Conservation (phyloP, 495 filamentous ascomycete genomes). For the Clavariopsis aquatica region DNA sequence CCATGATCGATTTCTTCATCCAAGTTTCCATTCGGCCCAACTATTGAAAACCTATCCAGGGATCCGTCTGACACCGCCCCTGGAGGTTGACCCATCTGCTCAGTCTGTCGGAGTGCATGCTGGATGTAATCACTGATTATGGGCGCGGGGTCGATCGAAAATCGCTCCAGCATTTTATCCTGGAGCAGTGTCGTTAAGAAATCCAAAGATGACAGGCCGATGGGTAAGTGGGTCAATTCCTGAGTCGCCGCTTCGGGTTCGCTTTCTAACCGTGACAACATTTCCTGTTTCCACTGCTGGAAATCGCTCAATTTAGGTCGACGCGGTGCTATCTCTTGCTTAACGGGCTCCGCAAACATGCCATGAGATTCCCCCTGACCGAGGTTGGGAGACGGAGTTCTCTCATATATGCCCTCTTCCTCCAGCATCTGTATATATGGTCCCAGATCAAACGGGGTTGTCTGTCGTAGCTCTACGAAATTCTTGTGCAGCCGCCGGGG, state of each 20-base stretch:
- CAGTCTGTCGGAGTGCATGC: slow-evolving; percentile 37
- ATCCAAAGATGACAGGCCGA: slow-evolving; percentile 43
- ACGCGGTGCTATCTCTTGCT: neutral
- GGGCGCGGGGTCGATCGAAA: slow-evolving; percentile 27
- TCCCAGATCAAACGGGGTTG: slow-evolving; percentile 10
- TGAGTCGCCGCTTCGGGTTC: slow-evolving; percentile 20
- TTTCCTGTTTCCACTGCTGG: slow-evolving; percentile 25
- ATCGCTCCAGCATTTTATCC: slow-evolving; percentile 20
- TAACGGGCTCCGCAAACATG: neutral
- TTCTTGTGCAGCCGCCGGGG: slow-evolving; percentile 11
- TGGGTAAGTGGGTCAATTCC: slow-evolving; percentile 38
- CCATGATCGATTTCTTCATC: slow-evolving; percentile 12
- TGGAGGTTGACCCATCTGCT: slow-evolving; percentile 32
- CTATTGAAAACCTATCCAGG: neutral
- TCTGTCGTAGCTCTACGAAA: slow-evolving; percentile 13
- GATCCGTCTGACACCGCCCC: neutral
- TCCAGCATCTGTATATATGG: slow-evolving; percentile 39
- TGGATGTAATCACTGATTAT: slow-evolving; percentile 38
- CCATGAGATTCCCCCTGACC: neutral
- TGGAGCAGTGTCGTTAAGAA: slow-evolving; percentile 43
- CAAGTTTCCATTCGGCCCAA: neutral
- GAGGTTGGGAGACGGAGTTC: neutral
- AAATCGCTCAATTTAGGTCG: slow-evolving; percentile 13
- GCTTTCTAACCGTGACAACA: slow-evolving; percentile 18
- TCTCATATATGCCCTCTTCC: slow-evolving; percentile 42